Evolutionary conservation across 169 alveolate genomes (phyloP).

Genomic region (Theileria sp.): DNA sequence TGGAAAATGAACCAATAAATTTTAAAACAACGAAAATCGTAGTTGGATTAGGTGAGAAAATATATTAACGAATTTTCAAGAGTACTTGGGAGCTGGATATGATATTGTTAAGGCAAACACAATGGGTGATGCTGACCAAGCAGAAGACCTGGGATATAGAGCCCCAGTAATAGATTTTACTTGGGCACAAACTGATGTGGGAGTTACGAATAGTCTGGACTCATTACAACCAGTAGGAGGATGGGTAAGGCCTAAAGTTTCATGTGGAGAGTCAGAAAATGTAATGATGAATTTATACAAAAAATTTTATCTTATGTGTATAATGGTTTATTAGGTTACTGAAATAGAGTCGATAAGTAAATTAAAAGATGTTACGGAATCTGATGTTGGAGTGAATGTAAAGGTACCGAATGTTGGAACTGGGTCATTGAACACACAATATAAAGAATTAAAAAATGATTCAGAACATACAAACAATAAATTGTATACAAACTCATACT

Average conservation of each 20-base stretch:
- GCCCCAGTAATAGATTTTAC: conserved; percentile 58
- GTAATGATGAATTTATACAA: conserved; percentile 5
- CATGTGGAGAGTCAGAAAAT: conserved; percentile 63
- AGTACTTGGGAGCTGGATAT: conserved; percentile 64
- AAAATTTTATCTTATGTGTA: background rate
- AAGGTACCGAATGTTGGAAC: conserved; percentile 24
- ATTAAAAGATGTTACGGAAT: conserved; percentile 32
- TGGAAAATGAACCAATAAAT: conserved; percentile 6
- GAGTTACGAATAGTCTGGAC: conserved; percentile 64
- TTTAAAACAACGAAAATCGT: conserved; percentile 52
- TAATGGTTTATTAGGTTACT: conserved; percentile 17
- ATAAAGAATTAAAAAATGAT: conserved; percentile 1
- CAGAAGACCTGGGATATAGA: conserved; percentile 64
- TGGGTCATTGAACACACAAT: conserved; percentile 31
- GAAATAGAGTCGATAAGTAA: conserved; percentile 34
- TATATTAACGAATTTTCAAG: conserved; percentile 6
- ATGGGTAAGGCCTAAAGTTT: conserved; percentile 65
- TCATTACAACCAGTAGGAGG: conserved; percentile 69
- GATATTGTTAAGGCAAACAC: conserved; percentile 61
- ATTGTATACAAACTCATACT: conserved; percentile 48
- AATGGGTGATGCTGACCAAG: conserved; percentile 36
- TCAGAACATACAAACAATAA: conserved; percentile 25
- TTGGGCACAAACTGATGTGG: conserved; percentile 63
- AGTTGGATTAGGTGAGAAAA: conserved; percentile 47
- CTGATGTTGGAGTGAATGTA: conserved; percentile 19